Conservation (phyloP, 371 early-diverging fungal species). For the Mucor racemosus region DNA sequence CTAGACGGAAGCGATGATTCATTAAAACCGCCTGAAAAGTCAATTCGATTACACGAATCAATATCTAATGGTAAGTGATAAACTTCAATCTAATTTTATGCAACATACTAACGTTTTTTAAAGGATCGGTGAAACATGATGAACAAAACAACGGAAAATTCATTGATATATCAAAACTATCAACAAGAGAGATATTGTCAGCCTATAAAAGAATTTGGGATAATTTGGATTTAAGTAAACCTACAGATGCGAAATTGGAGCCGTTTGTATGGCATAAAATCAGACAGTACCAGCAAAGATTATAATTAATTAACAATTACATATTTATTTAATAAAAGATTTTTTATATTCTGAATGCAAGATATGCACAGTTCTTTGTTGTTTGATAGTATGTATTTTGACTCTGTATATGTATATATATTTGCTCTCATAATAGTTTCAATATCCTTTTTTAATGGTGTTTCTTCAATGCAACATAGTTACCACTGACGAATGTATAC, state of each 20-base stretch:
- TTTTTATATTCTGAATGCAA: too few relatives aligned
- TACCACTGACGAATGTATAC: too few relatives aligned
- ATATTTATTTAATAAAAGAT: not conserved
- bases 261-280: slow-evolving; percentile 30
- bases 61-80: not conserved
- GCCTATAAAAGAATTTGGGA: slow-evolving; percentile 31
- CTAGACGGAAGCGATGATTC: not conserved
- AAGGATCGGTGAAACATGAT: not conserved
- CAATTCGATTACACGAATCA: not conserved
- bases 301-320: not conserved
- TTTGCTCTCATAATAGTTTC: too few relatives aligned
- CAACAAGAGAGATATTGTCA: not conserved
- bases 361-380: too few relatives aligned
- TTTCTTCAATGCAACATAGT: too few relatives aligned
- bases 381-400: too few relatives aligned
- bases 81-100: not conserved
- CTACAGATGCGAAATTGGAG: slow-evolving; percentile 22
- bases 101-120: not conserved
- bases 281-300: slow-evolving; percentile 11
- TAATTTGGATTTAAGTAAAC: slow-evolving; percentile 13
- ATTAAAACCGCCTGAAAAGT: slow-evolving; percentile 4
- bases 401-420: too few relatives aligned
- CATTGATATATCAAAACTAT: not conserved
- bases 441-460: too few relatives aligned
- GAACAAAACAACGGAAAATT: not conserved